Conservation (phyloP, 1,284 basidiomycete genomes). For the Coniferiporia weirii region DNA sequence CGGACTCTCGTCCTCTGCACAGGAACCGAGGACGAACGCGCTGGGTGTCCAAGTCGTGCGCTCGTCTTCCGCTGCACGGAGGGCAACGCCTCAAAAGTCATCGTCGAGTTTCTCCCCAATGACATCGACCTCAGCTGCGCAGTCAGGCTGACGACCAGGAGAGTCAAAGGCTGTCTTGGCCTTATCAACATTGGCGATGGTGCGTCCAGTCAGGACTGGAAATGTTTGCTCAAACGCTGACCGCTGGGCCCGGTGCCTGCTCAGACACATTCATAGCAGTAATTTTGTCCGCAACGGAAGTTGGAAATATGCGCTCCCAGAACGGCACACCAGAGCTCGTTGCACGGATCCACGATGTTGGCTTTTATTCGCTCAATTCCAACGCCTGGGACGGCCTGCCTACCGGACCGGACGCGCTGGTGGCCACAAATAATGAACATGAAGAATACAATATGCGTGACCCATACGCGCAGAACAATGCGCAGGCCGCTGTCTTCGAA, state of each 20-base stretch:
- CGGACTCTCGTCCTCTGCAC: slow-evolving; percentile 70
- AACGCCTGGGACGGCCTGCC: slow-evolving; percentile 66
- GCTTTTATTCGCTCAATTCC: slow-evolving; percentile 69
- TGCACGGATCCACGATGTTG: slow-evolving; percentile 72
- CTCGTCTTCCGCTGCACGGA: slow-evolving; percentile 68
- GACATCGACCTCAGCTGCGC: slow-evolving; percentile 65
- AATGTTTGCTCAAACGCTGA: background rate
- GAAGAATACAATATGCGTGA: slow-evolving; percentile 53
- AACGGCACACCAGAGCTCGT: slow-evolving; percentile 53
- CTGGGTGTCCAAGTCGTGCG: slow-evolving; percentile 52
- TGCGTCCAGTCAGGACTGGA: slow-evolving; percentile 28
- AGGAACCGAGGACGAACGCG: slow-evolving; percentile 55
- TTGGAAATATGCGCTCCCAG: slow-evolving; percentile 73
- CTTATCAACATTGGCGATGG: slow-evolving; percentile 67
- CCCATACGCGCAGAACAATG: slow-evolving; percentile 38
- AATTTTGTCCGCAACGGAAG: slow-evolving; percentile 67
- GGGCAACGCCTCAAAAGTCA: slow-evolving; percentile 51
- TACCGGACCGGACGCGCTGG: slow-evolving; percentile 19
- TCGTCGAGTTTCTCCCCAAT: slow-evolving; percentile 79
- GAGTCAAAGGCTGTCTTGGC: slow-evolving; percentile 80
- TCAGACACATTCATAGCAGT: slow-evolving; percentile 78
- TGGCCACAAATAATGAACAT: slow-evolving; percentile 26
- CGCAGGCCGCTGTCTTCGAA: slow-evolving; percentile 50
- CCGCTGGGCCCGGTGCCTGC: background rate
- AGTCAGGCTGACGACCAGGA: slow-evolving; percentile 56